Conservation (phyloP, 192 early-diverging fungal genomes). For the Phycomyces nitens region DNA sequence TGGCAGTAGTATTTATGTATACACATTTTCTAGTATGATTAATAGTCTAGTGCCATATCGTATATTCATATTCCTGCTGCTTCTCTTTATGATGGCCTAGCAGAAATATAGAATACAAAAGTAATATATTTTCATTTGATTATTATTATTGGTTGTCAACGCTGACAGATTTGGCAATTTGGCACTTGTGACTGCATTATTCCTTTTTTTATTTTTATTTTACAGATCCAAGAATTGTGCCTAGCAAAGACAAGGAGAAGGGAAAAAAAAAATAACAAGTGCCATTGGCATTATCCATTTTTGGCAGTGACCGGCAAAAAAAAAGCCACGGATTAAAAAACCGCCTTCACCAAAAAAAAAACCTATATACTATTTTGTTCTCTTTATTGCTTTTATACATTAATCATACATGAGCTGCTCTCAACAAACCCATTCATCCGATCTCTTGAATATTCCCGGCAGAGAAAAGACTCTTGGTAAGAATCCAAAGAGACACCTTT, state of each 20-base stretch:
- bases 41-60: too few species aligned
- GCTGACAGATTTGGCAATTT: too few species aligned
- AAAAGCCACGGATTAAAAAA: background rate
- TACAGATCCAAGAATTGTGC: background rate
- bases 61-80: too few species aligned
- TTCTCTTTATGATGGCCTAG: too few species aligned
- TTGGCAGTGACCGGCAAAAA: constrained; percentile 5
- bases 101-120: too few species aligned
- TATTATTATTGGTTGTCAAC: too few species aligned
- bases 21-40: too few species aligned
- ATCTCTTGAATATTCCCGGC: constrained; percentile 14
- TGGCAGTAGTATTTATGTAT: too few species aligned
- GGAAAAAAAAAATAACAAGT: constrained; percentile 10
- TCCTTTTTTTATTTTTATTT: background rate
- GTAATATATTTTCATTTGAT: too few species aligned
- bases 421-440: constrained; percentile 1
- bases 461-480: constrained; percentile 17
- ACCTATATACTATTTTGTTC: background rate
- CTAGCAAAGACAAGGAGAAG: too few species aligned
- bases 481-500: too few species aligned
- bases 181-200: background rate
- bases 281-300: background rate
- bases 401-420: background rate
- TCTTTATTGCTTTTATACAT: constrained; percentile 1
- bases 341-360: too few species aligned